Evolutionary conservation across 129 eudicot species (phyloP).

Genomic region (Flaveria brownii): DNA sequence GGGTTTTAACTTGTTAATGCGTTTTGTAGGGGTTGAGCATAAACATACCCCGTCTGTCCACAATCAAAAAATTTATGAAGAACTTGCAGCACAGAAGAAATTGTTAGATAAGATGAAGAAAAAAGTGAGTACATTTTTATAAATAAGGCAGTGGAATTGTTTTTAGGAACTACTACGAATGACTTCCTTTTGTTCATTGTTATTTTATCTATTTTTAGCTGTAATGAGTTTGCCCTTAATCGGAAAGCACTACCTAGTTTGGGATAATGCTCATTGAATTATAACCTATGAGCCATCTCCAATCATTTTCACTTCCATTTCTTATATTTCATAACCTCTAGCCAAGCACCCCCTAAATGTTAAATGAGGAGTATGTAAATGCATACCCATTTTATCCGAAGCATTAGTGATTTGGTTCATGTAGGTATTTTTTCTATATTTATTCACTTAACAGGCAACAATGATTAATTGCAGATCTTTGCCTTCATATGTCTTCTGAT

Average conservation of each 20-base stretch:
- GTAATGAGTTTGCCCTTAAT: not conserved
- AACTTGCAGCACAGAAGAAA: slow-evolving; percentile 61
- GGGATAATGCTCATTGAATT: not conserved
- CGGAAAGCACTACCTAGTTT: not conserved
- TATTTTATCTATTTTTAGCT: not conserved
- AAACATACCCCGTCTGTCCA: slow-evolving; percentile 40
- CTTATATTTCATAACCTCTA: not conserved
- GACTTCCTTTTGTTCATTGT: not conserved
- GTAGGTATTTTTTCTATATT: not conserved
- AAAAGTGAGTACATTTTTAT: slow-evolving; percentile 49
- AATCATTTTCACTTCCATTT: not conserved
- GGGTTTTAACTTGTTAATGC: slow-evolving; percentile 2
- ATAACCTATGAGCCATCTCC: not conserved
- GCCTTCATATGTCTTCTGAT: not conserved
- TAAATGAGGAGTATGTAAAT: not conserved
- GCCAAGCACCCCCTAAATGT: not conserved
- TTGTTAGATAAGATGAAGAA: slow-evolving; percentile 62
- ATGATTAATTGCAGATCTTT: not conserved
- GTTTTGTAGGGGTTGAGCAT: slow-evolving; percentile 43
- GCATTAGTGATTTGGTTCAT: not conserved
- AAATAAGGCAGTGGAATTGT: not conserved
- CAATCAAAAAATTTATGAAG: slow-evolving; percentile 48
- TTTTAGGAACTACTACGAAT: not conserved
- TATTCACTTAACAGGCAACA: not conserved
- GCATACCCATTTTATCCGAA: not conserved